Conservation (phyloP, 2,329 filamentous ascomycete species). For the Colletotrichum sojae region DNA sequence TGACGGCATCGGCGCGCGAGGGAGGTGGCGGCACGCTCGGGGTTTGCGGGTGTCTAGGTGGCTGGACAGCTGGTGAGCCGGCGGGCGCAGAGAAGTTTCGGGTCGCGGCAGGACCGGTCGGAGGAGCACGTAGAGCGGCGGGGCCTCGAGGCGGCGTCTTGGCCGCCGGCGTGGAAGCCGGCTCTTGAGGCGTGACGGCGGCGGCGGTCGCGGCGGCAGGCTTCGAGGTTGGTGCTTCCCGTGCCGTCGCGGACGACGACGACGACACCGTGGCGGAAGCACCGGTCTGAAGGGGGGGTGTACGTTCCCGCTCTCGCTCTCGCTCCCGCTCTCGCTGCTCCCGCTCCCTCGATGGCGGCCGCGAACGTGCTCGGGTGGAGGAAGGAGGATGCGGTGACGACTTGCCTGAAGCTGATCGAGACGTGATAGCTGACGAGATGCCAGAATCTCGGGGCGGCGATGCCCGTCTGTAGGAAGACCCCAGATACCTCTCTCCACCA, state of each 20-base stretch:
- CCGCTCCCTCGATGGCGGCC: constrained; percentile 59
- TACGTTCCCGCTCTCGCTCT: constrained; percentile 28
- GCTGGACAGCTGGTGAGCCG: constrained; percentile 52
- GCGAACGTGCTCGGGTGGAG: constrained; percentile 61
- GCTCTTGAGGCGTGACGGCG: constrained; percentile 45
- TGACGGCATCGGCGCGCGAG: constrained; percentile 56
- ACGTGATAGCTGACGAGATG: constrained; percentile 65
- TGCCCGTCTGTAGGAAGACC: constrained; percentile 59
- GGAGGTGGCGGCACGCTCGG: constrained; percentile 48
- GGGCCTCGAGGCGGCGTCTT: constrained; percentile 70
- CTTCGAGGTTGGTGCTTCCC: constrained; percentile 45
- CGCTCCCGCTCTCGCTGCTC: constrained; percentile 34
- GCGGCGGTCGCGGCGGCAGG: constrained; percentile 37
- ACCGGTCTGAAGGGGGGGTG: constrained; percentile 36
- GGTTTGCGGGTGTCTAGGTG: constrained; percentile 52
- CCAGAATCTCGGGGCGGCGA: constrained; percentile 65
- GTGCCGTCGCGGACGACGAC: constrained; percentile 42
- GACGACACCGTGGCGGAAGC: constrained; percentile 41
- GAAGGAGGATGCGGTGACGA: constrained; percentile 67
- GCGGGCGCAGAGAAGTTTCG: constrained; percentile 57
- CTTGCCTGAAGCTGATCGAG: constrained; percentile 64
- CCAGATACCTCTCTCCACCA: constrained; percentile 55
- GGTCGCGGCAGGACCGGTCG: constrained; percentile 58
- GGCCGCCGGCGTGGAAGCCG: constrained; percentile 45
- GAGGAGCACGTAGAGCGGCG: constrained; percentile 66